These are phyloP conservation scores for Syzygium syzygioides DNA, from an alignment of 441 rosid genomes.

Conservation along the genomic window DNA sequence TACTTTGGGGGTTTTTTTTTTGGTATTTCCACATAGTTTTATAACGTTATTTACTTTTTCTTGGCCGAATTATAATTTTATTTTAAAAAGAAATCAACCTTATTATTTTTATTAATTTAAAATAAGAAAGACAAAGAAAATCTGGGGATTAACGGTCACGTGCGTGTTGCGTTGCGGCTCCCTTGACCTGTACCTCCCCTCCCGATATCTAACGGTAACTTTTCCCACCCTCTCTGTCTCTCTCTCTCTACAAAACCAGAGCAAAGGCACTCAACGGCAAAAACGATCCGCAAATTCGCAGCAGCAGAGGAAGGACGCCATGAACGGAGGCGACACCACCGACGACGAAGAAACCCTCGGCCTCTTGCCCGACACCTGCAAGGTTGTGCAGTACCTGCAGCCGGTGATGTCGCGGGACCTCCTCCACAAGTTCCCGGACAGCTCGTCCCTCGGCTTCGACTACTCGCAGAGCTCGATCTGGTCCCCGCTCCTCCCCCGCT, in stretches of 20 bases:
- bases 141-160: background rate
- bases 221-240: background rate
- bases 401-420: conserved; percentile 67
- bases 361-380: conserved; percentile 21
- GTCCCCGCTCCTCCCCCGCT: conserved; percentile 75
- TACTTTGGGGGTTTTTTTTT: no score
- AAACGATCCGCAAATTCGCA: background rate
- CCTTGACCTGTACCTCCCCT: background rate
- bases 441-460: conserved; percentile 62
- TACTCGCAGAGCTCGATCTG: conserved; percentile 80
- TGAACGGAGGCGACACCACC: background rate
- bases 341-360: conserved; percentile 23
- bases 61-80: no score
- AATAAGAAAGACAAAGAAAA: background rate
- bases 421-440: conserved; percentile 74
- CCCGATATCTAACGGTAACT: background rate
- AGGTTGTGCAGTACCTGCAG: conserved; percentile 65
- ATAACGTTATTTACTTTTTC: no score
- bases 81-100: no score
- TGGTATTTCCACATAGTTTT: background rate
- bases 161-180: background rate
- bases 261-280: background rate
- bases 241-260: background rate
- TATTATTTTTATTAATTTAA: no score
- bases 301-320: background rate